Conservation (phyloP, 2,329 filamentous ascomycete species). For the Talaromyces sp. region DNA sequence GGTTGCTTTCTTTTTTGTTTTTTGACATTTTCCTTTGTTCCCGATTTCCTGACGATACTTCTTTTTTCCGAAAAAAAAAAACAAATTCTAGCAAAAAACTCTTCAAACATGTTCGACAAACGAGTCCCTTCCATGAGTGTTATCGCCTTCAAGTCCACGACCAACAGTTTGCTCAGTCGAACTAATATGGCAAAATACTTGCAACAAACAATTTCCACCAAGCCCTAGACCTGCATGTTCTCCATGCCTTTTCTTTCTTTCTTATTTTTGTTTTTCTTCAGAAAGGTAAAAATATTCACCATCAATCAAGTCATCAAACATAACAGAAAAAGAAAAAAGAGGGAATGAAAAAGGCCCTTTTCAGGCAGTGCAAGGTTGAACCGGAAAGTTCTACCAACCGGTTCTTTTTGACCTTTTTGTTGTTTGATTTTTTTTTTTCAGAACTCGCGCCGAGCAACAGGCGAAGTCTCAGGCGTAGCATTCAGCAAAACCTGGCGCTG, state of each 20-base stretch:
- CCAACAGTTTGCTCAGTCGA: not conserved
- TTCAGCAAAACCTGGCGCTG: constrained; percentile 4
- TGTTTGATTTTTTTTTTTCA: not conserved
- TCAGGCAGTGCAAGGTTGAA: not conserved
- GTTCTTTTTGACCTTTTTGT: not conserved
- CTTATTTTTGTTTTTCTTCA: no score
- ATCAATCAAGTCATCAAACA: not conserved
- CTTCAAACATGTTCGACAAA: not conserved
- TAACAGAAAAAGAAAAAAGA: not conserved
- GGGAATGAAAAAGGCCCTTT: not conserved
- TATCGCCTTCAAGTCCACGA: not conserved
- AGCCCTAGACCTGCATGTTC: not conserved
- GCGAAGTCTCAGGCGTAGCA: constrained; percentile 4
- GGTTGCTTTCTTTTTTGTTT: not conserved
- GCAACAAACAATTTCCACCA: not conserved
- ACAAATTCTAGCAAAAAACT: not conserved
- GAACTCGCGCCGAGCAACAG: not conserved
- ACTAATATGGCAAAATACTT: not conserved
- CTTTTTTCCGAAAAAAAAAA: not conserved
- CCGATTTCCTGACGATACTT: not conserved
- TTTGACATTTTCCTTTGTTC: not conserved
- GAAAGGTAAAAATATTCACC: not conserved
- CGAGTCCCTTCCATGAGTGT: not conserved
- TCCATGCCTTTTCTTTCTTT: not conserved
- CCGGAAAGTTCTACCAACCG: not conserved